Base-by-base conservation (phyloP, 805 yeast species). In the Candida ulmi region DNA sequence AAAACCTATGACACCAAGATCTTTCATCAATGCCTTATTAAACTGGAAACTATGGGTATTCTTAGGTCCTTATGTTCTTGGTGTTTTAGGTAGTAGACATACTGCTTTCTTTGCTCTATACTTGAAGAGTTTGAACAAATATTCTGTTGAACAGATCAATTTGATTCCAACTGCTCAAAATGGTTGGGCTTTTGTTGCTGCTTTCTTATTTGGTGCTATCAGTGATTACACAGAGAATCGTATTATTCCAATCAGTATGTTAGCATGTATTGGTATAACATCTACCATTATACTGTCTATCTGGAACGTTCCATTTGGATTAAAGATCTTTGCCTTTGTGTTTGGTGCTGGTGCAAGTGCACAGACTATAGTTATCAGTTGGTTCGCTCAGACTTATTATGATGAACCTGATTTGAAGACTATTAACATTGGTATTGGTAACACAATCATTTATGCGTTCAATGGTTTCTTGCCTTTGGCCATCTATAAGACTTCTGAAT, bases 11-110 rank as follows among this genome's bases (percentile, higher is more conserved):
- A 86, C 72, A 1, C 53, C 76, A 29, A 61, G 88, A 31, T 78
- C 79, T 50, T 66, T 80, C 36, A 68, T 79, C 35, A 87, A 86
- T 24, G 71, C 71, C 3, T 75, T 75, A 51, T 63, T 65, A 52
- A 33, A 83, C 83, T 4, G 44, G 62, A 6, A 83, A 51, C 51
- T 82, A 31, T 40, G 37, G 36, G 24, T 36, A 2, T 40, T 40
- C 38, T 19, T 35, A 3, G 18, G 28, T 13, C 33, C 38, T 11
- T 40, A 40, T 30, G 31, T 16, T 3, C n/a, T 37, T n/a, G 32
- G 37, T 16, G 21, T 28, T 15, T 4, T 40, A 11, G 43, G 43
- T 19, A 2, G 15, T 12, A 17, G 12, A 4, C n/a, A 15, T 11
- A 17, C 17, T 6, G 25, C 15, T 12, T 40, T 33, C 29, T 37